Base-by-base conservation (phyloP, 306 rosid genomes). In the Sophora flavescens region DNA sequence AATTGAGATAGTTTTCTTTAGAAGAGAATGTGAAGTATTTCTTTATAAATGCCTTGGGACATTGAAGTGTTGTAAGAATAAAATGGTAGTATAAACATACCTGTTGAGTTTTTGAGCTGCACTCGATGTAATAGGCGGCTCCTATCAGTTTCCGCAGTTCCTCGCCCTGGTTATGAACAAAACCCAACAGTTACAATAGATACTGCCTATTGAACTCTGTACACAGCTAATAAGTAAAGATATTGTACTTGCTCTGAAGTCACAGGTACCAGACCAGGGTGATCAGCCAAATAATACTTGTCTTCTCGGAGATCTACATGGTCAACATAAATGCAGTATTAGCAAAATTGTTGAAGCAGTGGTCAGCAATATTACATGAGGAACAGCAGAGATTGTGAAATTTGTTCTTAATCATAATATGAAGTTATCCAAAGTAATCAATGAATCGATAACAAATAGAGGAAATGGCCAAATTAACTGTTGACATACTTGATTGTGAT, bases 71-170 rank as follows among this genome's bases (percentile, higher is more conserved):
- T 33, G 45, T 8, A 16, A 68, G 52, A 68, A 59, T 57, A 33
- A 50, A 60, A 70, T 70, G 68, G 67, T 12, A 4, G 41, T n/a
- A 45, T 50, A 67, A 47, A 17, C 56, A 28, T 63, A 92, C 97
- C 93, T 90, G 96, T 87, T 92, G 97, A 70, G 97, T 90, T 84
- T 92, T 92, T 63, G 97, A 92, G 84, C 97, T 92, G 87, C 97
- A 92, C 78, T 92, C 97, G 17, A 90, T 76, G 12, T 92, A 92
- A 81, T 83, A 88, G 28, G 86, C 42, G 33, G 96, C 93, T 38
- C 93, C 97, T 28, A 92, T 91, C 79, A 88, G 91, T 66, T 87
- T 90, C 36, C 91, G 91, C 72, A 92, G 90, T 80, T 92, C 97
- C 86, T 92, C 97, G 0, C 97, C 97, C 97, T 91, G 75, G 38